phyloP scores from a whole-genome alignment of 495 filamentous ascomycete genomes.

The Chaetomium cochliodes region DNA sequence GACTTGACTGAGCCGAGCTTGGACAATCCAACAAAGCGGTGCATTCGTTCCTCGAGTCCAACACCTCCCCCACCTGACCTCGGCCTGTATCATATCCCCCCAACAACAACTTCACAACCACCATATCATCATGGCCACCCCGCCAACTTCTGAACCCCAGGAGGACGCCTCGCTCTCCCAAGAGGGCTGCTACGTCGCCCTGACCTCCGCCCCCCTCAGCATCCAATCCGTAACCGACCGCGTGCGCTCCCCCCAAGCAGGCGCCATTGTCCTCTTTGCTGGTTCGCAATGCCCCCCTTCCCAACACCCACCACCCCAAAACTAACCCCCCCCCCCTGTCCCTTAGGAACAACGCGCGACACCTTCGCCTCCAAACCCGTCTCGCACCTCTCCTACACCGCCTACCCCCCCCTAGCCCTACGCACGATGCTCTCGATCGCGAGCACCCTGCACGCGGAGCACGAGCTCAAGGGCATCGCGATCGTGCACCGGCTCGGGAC shows the following conservation, averaged over 20 bases:
- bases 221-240: slow-evolving; percentile 57
- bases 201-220: slow-evolving; percentile 66
- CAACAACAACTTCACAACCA: neutral
- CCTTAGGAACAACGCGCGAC: slow-evolving; percentile 78
- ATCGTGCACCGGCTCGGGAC: slow-evolving; percentile 85
- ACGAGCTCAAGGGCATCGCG: slow-evolving; percentile 65
- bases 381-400: slow-evolving; percentile 72
- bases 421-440: slow-evolving; percentile 73
- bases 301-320: slow-evolving; percentile 5
- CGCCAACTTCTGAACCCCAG: slow-evolving; percentile 28
- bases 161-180: slow-evolving; percentile 24
- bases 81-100: too few relatives aligned
- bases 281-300: slow-evolving; percentile 46
- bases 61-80: too few relatives aligned
- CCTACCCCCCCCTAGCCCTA: slow-evolving; percentile 76
- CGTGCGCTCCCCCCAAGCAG: slow-evolving; percentile 76
- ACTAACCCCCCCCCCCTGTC: neutral
- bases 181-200: slow-evolving; percentile 54
- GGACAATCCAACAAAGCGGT: too few relatives aligned
- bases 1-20: too few relatives aligned
- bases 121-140: slow-evolving; percentile 5
- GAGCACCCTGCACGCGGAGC: slow-evolving; percentile 52
- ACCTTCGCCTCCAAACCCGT: slow-evolving; percentile 75
- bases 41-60: too few relatives aligned
- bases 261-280: slow-evolving; percentile 85